Evolutionary conservation across 768 basidiomycete species (phyloP).

Genomic region (Calocybe indica): DNA sequence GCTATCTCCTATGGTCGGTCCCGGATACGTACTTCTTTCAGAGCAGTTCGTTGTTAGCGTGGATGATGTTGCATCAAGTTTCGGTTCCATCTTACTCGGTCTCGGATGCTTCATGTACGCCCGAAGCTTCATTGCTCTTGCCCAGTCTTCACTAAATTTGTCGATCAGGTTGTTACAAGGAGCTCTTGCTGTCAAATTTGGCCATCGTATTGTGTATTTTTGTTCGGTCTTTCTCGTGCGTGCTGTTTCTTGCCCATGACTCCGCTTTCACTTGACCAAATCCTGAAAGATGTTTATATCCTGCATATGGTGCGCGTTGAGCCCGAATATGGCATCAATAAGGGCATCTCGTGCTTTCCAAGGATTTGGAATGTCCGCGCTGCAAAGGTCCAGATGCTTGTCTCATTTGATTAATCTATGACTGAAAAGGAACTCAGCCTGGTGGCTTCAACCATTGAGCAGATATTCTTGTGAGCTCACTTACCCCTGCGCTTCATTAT

Average conservation of each 20-base stretch:
- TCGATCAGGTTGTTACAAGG: constrained; percentile 28
- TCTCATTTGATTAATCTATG: neutral
- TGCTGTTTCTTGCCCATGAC: neutral
- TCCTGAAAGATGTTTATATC: constrained; percentile 33
- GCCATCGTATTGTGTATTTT: constrained; percentile 39
- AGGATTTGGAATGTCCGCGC: constrained; percentile 38
- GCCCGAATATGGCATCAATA: constrained; percentile 35
- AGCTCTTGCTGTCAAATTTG: constrained; percentile 35
- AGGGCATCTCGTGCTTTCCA: constrained; percentile 37
- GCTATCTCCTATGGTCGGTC: constrained; percentile 35
- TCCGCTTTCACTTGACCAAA: neutral
- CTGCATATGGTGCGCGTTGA: constrained; percentile 38
- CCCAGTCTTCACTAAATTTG: neutral
- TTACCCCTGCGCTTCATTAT: neutral
- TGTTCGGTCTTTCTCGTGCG: constrained; percentile 32
- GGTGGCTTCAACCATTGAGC: constrained; percentile 37
- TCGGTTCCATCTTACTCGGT: constrained; percentile 34
- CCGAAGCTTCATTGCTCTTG: neutral
- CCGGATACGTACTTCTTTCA: constrained; percentile 35
- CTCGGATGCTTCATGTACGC: constrained; percentile 36
- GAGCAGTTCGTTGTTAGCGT: constrained; percentile 34
- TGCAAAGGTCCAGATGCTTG: constrained; percentile 27
- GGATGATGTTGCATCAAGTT: constrained; percentile 35
- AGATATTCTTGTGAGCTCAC: constrained; percentile 29
- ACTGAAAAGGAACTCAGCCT: constrained; percentile 16